Evolutionary conservation across 1,139 yeast genomes (phyloP), one percentile per base, ranked within the genome.

Genomic region (Ogataea hybrid): DNA sequence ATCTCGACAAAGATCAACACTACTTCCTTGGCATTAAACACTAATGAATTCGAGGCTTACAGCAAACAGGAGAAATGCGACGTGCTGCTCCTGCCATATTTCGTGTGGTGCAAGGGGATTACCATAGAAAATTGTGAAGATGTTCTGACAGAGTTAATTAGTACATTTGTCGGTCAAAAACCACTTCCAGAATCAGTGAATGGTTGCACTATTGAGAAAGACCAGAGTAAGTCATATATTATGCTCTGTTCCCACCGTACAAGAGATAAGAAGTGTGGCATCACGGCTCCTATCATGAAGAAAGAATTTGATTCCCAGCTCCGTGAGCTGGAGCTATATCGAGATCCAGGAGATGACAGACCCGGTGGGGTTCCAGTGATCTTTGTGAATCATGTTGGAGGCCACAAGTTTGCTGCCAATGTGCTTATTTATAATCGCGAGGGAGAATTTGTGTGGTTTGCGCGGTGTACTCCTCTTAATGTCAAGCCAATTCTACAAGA

Each of bases 371-470:
- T 84, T 2, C 66, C 69, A 10, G 87, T 89, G 3, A 69, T 74
- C 3, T 88, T 64, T 54, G 73, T 85, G 17, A 88, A 86, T 57
- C 98, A 92, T 62, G 84, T 92, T 23, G 98, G 98, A 3, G 97
- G 97, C 2, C 98, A 92, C 64, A 92, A 92, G 58, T 92, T 70
- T 62, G 86, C 92, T 1, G 97, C 97, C 2, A 92, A 92, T 63
- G 85, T 87, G 2, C 72, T 88, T 41, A 75, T 90, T 21, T 89
- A 87, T 58, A 65, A 81, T 48, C 79, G 75, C 51, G 67, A 82
- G 3, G 95, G 95, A 11, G 83, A 85, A 53, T 79, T 83, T 47
- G 76, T 89, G 27, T 89, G 97, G 97, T 68, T 88, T 57, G 97
- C 95, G 0, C 73, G 92, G 51, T 84, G 94, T 46, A 71, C 77